Evolutionary conservation across 805 yeast genomes (phyloP).

Genomic region (Candida fluviatilis): DNA sequence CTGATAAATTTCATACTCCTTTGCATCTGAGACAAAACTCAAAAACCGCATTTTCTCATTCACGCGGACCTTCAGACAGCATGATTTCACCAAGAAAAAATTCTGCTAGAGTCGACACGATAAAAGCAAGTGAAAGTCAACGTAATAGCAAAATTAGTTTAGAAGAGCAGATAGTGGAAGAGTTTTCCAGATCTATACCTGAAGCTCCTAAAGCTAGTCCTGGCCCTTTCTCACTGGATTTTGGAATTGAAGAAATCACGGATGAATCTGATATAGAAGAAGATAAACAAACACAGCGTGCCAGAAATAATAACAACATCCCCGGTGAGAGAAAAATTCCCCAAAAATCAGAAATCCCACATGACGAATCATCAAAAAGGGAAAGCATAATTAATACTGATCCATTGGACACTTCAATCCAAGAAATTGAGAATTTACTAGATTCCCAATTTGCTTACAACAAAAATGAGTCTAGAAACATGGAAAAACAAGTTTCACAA

Average conservation of each 20-base stretch:
- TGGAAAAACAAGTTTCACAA: not conserved
- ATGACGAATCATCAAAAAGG: slow-evolving; percentile 6
- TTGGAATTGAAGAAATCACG: slow-evolving; percentile 34
- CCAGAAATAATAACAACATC: too few relatives aligned
- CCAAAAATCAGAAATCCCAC: not conserved
- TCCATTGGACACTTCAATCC: slow-evolving; percentile 31
- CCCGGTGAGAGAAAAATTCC: not conserved
- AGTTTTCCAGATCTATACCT: slow-evolving; percentile 9
- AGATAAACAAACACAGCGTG: not conserved
- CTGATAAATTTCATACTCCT: slow-evolving; percentile 3
- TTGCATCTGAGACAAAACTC: slow-evolving; percentile 2
- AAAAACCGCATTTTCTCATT: not conserved
- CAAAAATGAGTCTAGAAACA: not conserved
- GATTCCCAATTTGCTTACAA: slow-evolving; percentile 23
- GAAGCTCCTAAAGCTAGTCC: not conserved
- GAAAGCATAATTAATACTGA: slow-evolving; percentile 2
- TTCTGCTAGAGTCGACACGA: not conserved
- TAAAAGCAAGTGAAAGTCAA: not conserved
- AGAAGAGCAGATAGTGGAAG: slow-evolving; percentile 5
- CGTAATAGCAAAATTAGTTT: slow-evolving; percentile 3
- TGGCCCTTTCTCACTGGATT: slow-evolving; percentile 17
- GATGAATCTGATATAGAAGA: slow-evolving; percentile 24
- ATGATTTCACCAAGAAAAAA: not conserved
- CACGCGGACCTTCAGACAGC: not conserved
- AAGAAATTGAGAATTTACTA: slow-evolving; percentile 38